Base-by-base conservation (phyloP, 2,329 filamentous ascomycete genomes). In the Colletotrichum siamense region DNA sequence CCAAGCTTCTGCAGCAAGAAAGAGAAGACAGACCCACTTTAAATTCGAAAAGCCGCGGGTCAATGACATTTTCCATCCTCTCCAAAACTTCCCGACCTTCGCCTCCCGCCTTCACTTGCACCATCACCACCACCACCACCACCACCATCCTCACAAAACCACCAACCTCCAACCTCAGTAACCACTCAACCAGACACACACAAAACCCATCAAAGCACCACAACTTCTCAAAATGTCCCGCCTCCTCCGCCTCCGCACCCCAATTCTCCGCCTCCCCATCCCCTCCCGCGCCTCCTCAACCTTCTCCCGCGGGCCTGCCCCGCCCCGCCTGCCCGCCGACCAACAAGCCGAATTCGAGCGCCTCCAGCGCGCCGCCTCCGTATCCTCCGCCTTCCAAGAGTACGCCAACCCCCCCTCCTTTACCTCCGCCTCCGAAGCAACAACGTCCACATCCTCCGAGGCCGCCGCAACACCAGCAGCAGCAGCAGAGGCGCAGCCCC, bases 331-430 rank as follows among this genome's bases (percentile, higher is more conserved):
- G 13, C 95, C 96, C 8, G 93, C 95, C 81, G 93, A 95, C 84
- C 94, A 98, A 80, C 96, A 98, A 88, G 95, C 96, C 83, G 92
- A 98, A 79, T 98, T 97, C 84, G 96, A 98, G 86, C 91, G 93
- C 57, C 93, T 99, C 6, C 96, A 98, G 83, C 92, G 92, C 80
- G 89, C 86, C 39, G 91, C 90, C 73, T 83, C 88, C 77, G 87
- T 87, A 6, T 87, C 87, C 10, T 82, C 87, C 67, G 83, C 85
- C 78, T 87, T 87, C 79, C 75, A 75, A 34, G 82, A 86, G 79
- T 61, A 71, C 61, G 78, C 75, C 77, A 69, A 74, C n/a, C 28
- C 28, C 9, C n/a, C n/a, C n/a, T n/a, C n/a, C n/a, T n/a, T n/a
- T n/a, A n/a, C n/a, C n/a, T n/a, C n/a, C n/a, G n/a, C n/a, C n/a